These are phyloP conservation scores for Thozetella sp. DNA, from an alignment of 495 filamentous ascomycete species.

Conservation along the genomic window DNA sequence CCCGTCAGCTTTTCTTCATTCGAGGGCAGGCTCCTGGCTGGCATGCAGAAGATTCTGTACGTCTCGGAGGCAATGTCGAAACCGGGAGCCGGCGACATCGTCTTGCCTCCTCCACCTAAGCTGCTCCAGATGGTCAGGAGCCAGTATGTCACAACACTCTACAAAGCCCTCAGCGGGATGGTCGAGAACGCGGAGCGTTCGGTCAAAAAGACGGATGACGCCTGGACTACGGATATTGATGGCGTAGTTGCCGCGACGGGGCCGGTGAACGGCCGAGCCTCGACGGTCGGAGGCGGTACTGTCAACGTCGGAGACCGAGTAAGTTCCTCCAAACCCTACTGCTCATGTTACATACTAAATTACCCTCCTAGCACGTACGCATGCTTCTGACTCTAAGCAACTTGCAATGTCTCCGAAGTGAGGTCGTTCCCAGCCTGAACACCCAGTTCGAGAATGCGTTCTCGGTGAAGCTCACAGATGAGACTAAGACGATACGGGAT, in stretches of 20 bases:
- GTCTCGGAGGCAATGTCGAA: constrained; percentile 79
- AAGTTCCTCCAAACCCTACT: constrained; percentile 30
- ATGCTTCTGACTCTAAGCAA: constrained; percentile 93
- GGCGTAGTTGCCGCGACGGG: constrained; percentile 26
- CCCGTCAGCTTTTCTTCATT: constrained; percentile 79
- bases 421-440: constrained; percentile 80
- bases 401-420: constrained; percentile 73
- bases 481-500: constrained; percentile 85
- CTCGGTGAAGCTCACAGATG: constrained; percentile 87
- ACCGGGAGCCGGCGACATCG: constrained; percentile 68
- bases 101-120: constrained; percentile 81
- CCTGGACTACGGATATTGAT: constrained; percentile 54
- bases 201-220: constrained; percentile 57
- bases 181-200: constrained; percentile 90
- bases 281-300: constrained; percentile 45
- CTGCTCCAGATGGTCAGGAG: constrained; percentile 81
- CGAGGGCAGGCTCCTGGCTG: constrained; percentile 72
- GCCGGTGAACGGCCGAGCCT: constrained; percentile 18
- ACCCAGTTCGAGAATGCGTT: constrained; percentile 87
- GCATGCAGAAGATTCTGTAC: constrained; percentile 94
- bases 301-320: constrained; percentile 73
- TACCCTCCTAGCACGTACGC: constrained; percentile 70
- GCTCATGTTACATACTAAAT: constrained; percentile 12
- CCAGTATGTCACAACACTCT: constrained; percentile 88
- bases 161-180: constrained; percentile 90